Conservation (phyloP, 345 rosid genomes). For the Hypericum androsaemum region DNA sequence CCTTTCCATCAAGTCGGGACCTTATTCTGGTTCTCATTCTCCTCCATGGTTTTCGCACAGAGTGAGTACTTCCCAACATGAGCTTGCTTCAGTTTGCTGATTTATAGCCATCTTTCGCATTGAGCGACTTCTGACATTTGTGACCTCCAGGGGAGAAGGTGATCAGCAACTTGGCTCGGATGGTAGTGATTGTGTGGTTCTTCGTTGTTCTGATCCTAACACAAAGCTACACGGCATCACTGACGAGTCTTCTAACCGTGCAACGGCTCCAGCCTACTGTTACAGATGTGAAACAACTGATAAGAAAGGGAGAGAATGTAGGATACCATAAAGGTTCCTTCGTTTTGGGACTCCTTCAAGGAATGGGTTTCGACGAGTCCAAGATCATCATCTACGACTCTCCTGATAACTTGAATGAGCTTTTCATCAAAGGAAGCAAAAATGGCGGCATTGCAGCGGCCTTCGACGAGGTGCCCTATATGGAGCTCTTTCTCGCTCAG, state of each 20-base stretch:
- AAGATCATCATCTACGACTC: not conserved
- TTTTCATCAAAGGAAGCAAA: constrained; percentile 11
- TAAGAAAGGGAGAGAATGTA: constrained; percentile 7
- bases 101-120: not conserved
- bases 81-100: too few species aligned
- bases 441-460: constrained; percentile 17
- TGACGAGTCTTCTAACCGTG: constrained; percentile 38
- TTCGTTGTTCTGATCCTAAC: constrained; percentile 40
- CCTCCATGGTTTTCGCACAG: constrained; percentile 13
- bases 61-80: not conserved
- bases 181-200: constrained; percentile 45
- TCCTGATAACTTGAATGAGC: not conserved
- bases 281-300: constrained; percentile 1
- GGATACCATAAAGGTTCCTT: constrained; percentile 31
- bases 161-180: constrained; percentile 30
- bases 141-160: constrained; percentile 33
- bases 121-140: not conserved
- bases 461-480: constrained; percentile 14
- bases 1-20: constrained; percentile 7
- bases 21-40: constrained; percentile 12
- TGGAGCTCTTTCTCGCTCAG: constrained; percentile 6
- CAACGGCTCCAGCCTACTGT: constrained; percentile 24
- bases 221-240: constrained; percentile 44
- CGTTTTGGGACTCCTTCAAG: not conserved
- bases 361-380: not conserved